Percentiles rank a stretch among this genome's conserved stretches.
These are phyloP conservation scores for Boletus rufocinnamomeus DNA, from an alignment of 768 basidiomycete species.

Conservation along the genomic window DNA sequence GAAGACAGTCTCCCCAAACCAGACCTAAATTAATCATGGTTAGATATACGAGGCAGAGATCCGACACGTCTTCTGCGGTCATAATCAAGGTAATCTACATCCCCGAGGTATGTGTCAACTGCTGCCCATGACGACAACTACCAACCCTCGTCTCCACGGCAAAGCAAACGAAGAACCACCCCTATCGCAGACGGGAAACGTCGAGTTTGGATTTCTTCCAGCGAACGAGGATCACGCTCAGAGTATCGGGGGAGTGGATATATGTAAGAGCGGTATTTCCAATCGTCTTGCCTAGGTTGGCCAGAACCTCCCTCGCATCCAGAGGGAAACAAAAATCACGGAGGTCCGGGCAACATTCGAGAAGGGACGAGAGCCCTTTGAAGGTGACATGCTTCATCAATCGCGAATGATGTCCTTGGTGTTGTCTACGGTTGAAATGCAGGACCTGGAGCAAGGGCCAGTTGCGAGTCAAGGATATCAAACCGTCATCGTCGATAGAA, in stretches of 20 bases:
- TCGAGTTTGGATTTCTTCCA: neutral
- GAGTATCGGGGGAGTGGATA: neutral
- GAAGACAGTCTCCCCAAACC: too few species aligned
- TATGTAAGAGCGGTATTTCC: neutral
- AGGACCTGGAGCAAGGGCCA: constrained; percentile 4
- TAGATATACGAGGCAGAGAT: neutral
- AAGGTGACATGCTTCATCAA: constrained; percentile 1
- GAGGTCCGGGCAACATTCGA: neutral
- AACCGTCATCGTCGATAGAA: constrained; percentile 6
- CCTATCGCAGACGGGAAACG: neutral
- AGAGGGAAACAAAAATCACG: neutral
- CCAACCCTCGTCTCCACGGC: neutral
- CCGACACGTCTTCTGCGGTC: neutral
- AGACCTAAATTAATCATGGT: too few species aligned
- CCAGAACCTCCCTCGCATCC: constrained; percentile 1
- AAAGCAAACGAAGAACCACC: neutral
- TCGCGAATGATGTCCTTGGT: too few species aligned
- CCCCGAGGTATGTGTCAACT: neutral
- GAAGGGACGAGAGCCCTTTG: neutral
- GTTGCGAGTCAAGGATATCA: constrained; percentile 1
- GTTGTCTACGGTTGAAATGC: neutral
- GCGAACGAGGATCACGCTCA: neutral
- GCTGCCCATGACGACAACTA: neutral
- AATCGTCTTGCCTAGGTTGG: neutral
- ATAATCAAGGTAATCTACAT: neutral